A percentile compares a stretch with the other conserved stretches of the same genome.
These are phyloP conservation scores for Solanum hybrid DNA, from an alignment of 305 asterid genomes.

Conservation along the genomic window DNA sequence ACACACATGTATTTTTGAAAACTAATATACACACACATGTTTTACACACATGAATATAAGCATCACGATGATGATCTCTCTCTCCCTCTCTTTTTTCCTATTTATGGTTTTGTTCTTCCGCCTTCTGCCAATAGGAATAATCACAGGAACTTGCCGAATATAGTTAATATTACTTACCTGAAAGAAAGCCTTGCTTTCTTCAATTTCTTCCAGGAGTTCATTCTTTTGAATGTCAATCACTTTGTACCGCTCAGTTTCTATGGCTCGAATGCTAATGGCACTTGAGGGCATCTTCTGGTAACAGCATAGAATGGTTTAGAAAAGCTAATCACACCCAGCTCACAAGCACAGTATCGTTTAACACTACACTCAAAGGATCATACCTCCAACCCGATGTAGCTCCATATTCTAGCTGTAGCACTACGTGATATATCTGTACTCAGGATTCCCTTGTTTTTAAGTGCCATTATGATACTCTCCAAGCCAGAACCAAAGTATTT, in stretches of 20 bases:
- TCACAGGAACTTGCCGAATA: not conserved
- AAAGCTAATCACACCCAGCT: not conserved
- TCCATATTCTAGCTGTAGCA: conserved; percentile 64
- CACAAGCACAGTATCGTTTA: not conserved
- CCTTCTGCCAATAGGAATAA: not conserved
- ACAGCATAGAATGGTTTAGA: not conserved
- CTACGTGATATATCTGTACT: conserved; percentile 47
- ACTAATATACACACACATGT: not conserved
- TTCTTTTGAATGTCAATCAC: conserved; percentile 58
- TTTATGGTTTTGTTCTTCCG: not conserved
- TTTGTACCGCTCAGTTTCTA: conserved; percentile 66
- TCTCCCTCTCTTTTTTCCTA: not conserved
- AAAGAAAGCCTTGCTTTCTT: conserved; percentile 91
- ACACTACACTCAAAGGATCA: conserved; percentile 8
- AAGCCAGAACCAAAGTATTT: conserved; percentile 68
- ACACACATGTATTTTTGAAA: not conserved
- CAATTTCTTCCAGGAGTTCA: conserved; percentile 89
- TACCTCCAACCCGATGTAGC: conserved; percentile 87
- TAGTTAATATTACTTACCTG: conserved; percentile 40
- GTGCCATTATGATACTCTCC: conserved; percentile 44
- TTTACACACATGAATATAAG: not conserved
- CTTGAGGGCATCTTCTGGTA: conserved; percentile 66
- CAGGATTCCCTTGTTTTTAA: conserved; percentile 59
- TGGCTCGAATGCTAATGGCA: conserved; percentile 61
- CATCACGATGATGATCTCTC: not conserved